Conservation (phyloP, 352 stramenopile species). For the Pythium utonaiense region DNA sequence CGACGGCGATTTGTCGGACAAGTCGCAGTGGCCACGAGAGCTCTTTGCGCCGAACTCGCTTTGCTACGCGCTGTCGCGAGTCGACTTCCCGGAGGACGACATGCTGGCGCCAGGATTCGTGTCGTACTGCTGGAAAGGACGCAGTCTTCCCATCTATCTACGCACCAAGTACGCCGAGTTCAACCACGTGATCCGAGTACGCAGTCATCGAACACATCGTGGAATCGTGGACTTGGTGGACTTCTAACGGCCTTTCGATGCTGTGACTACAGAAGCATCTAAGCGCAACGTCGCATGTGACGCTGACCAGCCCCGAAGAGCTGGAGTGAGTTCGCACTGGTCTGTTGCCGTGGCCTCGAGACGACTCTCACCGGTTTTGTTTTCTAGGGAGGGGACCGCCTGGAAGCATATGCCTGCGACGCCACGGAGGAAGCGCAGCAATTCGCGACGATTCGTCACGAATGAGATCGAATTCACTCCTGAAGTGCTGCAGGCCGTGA, state of each 20-base stretch:
- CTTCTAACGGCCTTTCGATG: too few relatives aligned
- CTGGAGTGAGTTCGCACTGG: slow-evolving; percentile 47
- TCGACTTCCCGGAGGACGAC: slow-evolving; percentile 68
- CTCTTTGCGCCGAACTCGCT: slow-evolving; percentile 76
- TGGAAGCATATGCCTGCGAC: slow-evolving; percentile 54
- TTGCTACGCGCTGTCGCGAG: slow-evolving; percentile 76
- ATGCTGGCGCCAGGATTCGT: slow-evolving; percentile 63
- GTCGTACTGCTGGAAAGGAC: slow-evolving; percentile 88
- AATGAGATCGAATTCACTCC: slow-evolving; percentile 83
- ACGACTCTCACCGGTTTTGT: neutral
- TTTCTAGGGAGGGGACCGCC: slow-evolving; percentile 52
- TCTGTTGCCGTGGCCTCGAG: neutral
- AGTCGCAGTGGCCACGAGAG: slow-evolving; percentile 65
- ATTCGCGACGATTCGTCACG: slow-evolving; percentile 67
- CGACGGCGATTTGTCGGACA: slow-evolving; percentile 62
- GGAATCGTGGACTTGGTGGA: too few relatives aligned
- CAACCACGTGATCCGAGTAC: slow-evolving; percentile 82
- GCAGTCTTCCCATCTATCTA: slow-evolving; percentile 80
- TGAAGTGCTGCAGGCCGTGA: slow-evolving; percentile 60
- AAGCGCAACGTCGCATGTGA: slow-evolving; percentile 68
- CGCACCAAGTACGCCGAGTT: slow-evolving; percentile 88
- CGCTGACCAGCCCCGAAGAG: slow-evolving; percentile 68
- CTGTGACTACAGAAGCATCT: slow-evolving; percentile 84
- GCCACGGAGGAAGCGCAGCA: slow-evolving; percentile 55
- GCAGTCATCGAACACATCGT: too few relatives aligned